Evolutionary conservation across 2,329 filamentous ascomycete genomes (phyloP), one percentile per base, ranked within the genome.

Genomic region (Alternaria arbusti): DNA sequence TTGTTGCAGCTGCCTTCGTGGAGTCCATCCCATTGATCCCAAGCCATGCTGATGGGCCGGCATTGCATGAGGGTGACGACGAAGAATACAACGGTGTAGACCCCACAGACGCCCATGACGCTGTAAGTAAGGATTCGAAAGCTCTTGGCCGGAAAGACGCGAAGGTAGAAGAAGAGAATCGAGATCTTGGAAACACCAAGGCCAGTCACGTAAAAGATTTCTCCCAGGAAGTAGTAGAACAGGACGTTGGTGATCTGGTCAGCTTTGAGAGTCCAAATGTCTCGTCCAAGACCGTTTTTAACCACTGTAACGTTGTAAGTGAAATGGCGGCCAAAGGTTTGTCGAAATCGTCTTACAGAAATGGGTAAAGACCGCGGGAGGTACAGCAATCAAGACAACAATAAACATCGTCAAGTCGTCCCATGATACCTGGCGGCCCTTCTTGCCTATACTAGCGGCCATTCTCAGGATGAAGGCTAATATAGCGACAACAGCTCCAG

Each of bases 21-120:
- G 15, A 69, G 66, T 28, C 66, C 63, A 51, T 73, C 74, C 77
- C 71, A 76, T 52, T 75, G 70, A 2, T 60, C 70, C 86, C 86
- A 88, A 73, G 85, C 86, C 57, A 79, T 80, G 5, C 75, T 75
- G 11, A 86, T 76, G 3, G 86, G 86, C 13, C 69, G 72, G 69
- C 86, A 87, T 72, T 87, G 84, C 54, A 86, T 80, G 6, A 83
- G 76, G 44, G 84, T 76, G 28, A 85, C 77, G 64, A 86, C 81
- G 69, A 84, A 82, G 66, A 85, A 86, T 11, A 82, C 76, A 5
- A 83, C 47, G 2, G 64, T 71, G 57, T 77, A 79, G 7, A 65
- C 69, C 1, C 69, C 66, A 12, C 59, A 71, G 12, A 78, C n/a
- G 8, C 60, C 74, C 63, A 78, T 74, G 25, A 75, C 61, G 11